phyloP scores from a whole-genome alignment of 306 rosid genomes.

The Fragaria nilgerrensis region DNA sequence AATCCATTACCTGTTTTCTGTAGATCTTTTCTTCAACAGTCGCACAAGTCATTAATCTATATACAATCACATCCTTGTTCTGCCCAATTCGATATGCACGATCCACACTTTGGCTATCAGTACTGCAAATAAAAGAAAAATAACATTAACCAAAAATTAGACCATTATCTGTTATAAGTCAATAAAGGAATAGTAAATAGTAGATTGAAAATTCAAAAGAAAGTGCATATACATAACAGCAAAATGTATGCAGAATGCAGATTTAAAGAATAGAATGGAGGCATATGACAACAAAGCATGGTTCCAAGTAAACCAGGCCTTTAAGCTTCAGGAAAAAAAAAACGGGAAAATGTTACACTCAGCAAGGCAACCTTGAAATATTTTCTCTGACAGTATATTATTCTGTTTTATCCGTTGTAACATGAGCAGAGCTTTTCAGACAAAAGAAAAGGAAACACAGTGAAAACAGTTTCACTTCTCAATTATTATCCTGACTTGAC shows the following conservation, averaged over 20 bases:
- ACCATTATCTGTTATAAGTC: slow-evolving; percentile 4
- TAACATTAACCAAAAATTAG: slow-evolving; percentile 16
- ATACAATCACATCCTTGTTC: slow-evolving; percentile 81
- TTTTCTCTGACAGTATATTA: neutral
- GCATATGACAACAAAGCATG: neutral
- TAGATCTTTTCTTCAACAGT: slow-evolving; percentile 98
- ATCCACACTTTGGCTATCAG: slow-evolving; percentile 94
- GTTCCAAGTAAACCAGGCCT: neutral
- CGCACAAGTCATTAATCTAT: slow-evolving; percentile 91
- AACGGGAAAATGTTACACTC: neutral
- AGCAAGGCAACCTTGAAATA: slow-evolving; percentile 1
- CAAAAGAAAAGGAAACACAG: neutral
- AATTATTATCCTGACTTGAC: neutral
- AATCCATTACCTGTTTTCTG: slow-evolving; percentile 70
- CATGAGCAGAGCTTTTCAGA: neutral
- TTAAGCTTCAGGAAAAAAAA: neutral
- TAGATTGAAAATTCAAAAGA: neutral
- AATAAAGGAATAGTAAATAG: neutral
- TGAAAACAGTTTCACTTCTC: neutral
- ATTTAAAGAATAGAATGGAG: neutral
- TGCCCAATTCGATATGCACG: slow-evolving; percentile 98
- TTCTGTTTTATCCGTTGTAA: neutral
- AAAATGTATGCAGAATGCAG: neutral
- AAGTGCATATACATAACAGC: neutral
- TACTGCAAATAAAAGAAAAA: slow-evolving; percentile 47